Base-by-base conservation (phyloP, 2,329 filamentous ascomycete genomes). In the Ilyonectria destructans region DNA sequence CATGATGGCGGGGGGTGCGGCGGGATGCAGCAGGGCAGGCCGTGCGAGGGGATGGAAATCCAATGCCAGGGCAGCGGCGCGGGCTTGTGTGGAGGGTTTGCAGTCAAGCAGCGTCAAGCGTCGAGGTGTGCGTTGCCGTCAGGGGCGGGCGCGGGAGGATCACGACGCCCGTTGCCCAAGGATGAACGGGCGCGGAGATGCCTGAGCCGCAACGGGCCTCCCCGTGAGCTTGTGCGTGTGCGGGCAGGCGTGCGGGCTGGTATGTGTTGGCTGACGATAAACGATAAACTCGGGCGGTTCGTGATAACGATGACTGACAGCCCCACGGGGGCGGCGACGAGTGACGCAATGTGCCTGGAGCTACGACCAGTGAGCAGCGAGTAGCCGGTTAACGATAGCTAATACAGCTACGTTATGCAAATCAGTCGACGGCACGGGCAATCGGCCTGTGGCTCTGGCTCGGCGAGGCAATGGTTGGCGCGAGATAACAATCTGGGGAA, bases 1-100 rank as follows among this genome's bases (percentile, higher is more conserved):
- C 86, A 89, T 89, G 81, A 77, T 77, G 79, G 76, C 77, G 76
- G 76, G 71, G 71, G 74, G 75, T 67, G 65, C 65, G 63, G 40
- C 26, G 45, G 62, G 46, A 67, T 45, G 58, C 43, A 29, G 48
- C 51, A 54, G 51, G 21, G 35, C 52, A 45, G 59, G 60, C 51
- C 64, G 64, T 68, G 71, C 70, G 64, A 65, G 64, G 62, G 63
- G 63, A 54, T 54, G 21, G 54, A 40, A 66, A 71, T 68, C 69
- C 68, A 65, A 65, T 67, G 62, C 55, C 46, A 48, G 56, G 56
- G 49, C 31, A 62, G 40, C 55, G 64, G 69, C 58, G 51, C 70
- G 60, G 72, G 52, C 45, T 66, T 23, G 64, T 40, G 57, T 37
- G 69, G 51, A 68, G 62, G 68, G 69, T 21, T 51, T 37, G 31